Evolutionary conservation across 352 stramenopile species (phyloP), one percentile per base, ranked within the genome.

Genomic region (Globisporangium ultimum): DNA sequence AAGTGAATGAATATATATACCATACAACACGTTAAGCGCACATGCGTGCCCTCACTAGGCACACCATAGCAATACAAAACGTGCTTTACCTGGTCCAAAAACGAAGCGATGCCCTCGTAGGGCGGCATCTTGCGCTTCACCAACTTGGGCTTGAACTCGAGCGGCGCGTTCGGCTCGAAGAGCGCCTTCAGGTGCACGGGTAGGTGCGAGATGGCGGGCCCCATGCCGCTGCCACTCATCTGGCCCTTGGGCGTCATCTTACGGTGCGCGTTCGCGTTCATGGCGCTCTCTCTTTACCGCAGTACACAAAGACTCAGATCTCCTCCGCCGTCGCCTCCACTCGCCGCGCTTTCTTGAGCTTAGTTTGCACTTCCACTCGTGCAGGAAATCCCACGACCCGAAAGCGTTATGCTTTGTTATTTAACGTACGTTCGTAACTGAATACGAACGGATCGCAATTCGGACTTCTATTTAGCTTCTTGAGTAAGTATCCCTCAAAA

Each of bases 241-340:
- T 94, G 85, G 46, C 85, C 85, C 72, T 94, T 94, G 53, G 85
- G 85, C 55, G 85, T 94, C 79, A 91, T 91, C 78, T 94, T 94
- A 53, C 85, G 80, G 58, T 92, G 83, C 65, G 83, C 74, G 36
- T 92, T 92, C 48, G 82, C 78, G 64, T 56, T 63, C 28, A 36
- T 36, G 5, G 28, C 28, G 28, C 28, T 5, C 28, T 48, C 40
- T 40, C 34, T 18, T 40, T 24, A 5, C 24, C 15, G 48, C 12
- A 18, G 40, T 6, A 36, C 48, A 42, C 36, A 36, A 0, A 36
- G 28, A 36, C 28, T 10, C 28, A 5, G 28, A 36, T 36, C 28
- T 36, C 28, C 28, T n/a, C n/a, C n/a, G 24, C 5, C 24, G 24
- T 32, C 24, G 24, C 24, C 3, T 36, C 28, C 28, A 36, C 28